phyloP scores from a whole-genome alignment of 2,329 filamentous ascomycete genomes.

The Ramularia endophylla region DNA sequence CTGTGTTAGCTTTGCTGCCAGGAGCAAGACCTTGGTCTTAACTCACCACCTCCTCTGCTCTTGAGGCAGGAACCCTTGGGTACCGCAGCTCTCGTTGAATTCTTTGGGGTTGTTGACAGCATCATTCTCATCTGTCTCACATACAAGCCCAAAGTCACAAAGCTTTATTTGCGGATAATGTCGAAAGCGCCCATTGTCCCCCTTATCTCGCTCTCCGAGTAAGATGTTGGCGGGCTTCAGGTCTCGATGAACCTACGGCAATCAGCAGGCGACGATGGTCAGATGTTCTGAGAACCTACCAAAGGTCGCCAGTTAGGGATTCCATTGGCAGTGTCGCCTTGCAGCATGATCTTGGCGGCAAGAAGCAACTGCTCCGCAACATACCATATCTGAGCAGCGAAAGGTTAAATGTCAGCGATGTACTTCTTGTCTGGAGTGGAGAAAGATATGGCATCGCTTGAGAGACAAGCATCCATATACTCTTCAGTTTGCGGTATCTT shows the following conservation, averaged over 20 bases:
- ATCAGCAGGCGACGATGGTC: too few relatives aligned
- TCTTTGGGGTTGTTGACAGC: not conserved
- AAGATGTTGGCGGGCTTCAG: not conserved
- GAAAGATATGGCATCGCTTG: too few relatives aligned
- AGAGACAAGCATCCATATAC: too few relatives aligned
- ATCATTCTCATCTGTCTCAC: slow-evolving; percentile 1
- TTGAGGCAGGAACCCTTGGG: not conserved
- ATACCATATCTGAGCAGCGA: too few relatives aligned
- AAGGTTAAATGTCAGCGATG: too few relatives aligned
- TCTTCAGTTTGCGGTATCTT: not conserved
- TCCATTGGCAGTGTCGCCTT: not conserved
- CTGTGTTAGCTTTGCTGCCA: too few relatives aligned
- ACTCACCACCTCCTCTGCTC: slow-evolving; percentile 1
- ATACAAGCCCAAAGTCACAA: not conserved
- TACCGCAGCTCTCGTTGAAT: not conserved
- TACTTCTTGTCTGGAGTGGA: too few relatives aligned
- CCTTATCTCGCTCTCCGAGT: not conserved
- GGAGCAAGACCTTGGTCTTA: too few relatives aligned
- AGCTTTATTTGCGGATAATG: not conserved
- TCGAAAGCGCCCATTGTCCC: not conserved
- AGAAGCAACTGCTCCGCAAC: slow-evolving; percentile 1
- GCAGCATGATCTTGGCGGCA: not conserved
- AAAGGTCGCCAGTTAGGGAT: not conserved
- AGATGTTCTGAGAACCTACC: not conserved
- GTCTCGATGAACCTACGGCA: not conserved